Percentiles rank a stretch among this genome's conserved stretches.
Conservation (phyloP, 2,329 filamentous ascomycete genomes). For the Arthrobotrys entomopaga region DNA sequence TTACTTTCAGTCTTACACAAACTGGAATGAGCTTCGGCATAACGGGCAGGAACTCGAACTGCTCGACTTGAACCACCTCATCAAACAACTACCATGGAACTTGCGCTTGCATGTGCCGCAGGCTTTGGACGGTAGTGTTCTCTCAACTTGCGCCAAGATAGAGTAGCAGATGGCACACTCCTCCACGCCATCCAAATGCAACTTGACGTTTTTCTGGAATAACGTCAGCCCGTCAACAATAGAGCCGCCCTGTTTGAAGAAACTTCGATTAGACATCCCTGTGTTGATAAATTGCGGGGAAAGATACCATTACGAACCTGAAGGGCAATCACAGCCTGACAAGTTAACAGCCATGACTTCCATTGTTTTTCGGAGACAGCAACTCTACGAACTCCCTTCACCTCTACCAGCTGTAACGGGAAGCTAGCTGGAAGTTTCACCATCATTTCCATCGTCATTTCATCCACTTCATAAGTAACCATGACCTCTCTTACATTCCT, state of each 20-base stretch:
- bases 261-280: conserved; percentile 4
- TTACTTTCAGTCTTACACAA: conserved; percentile 18
- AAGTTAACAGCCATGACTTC: conserved; percentile 87
- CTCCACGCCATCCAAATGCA: conserved; percentile 87
- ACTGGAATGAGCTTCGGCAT: conserved; percentile 82
- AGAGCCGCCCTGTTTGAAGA: conserved; percentile 72
- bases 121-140: conserved; percentile 88
- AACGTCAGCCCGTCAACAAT: conserved; percentile 86
- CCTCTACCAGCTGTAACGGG: conserved; percentile 80
- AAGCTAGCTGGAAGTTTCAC: conserved; percentile 83
- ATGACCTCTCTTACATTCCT: conserved; percentile 78
- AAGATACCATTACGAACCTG: conserved; percentile 66
- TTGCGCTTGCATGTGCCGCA: conserved; percentile 93
- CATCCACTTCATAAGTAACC: conserved; percentile 87
- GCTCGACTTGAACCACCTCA: conserved; percentile 96
- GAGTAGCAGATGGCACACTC: conserved; percentile 98
- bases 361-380: conserved; percentile 91
- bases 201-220: conserved; percentile 86
- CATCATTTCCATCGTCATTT: conserved; percentile 82
- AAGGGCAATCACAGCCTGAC: conserved; percentile 92
- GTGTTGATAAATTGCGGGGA: conserved; percentile 11
- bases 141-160: conserved; percentile 82
- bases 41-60: conserved; percentile 91
- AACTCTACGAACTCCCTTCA: conserved; percentile 81
- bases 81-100: conserved; percentile 89